Conservation (phyloP, 208 protist species). For the Wallacemonas sp. region DNA sequence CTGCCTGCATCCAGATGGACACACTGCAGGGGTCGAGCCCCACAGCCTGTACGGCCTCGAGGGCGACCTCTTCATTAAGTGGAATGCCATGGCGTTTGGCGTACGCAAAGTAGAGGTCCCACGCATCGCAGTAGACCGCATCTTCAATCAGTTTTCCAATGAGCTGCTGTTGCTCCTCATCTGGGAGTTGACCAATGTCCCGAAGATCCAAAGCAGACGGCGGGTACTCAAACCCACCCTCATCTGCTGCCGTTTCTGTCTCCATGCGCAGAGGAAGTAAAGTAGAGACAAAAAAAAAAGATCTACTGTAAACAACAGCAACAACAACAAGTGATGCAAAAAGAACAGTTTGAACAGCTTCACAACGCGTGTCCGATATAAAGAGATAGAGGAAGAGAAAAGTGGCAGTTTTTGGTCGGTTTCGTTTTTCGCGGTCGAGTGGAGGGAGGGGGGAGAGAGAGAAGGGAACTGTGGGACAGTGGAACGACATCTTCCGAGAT, state of each 20-base stretch:
- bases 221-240: constrained; percentile 49
- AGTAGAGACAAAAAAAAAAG: constrained; percentile 12
- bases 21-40: constrained; percentile 78
- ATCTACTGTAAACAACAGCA: not conserved
- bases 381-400: too few species aligned
- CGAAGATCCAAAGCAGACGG: constrained; percentile 52
- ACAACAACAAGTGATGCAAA: not conserved
- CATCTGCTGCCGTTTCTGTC: constrained; percentile 14
- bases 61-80: constrained; percentile 56
- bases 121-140: constrained; percentile 78
- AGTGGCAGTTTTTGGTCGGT: too few species aligned
- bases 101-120: constrained; percentile 78
- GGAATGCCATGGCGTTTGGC: constrained; percentile 42
- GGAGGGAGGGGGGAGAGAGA: too few species aligned
- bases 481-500: too few species aligned
- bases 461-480: too few species aligned
- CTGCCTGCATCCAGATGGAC: constrained; percentile 66
- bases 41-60: constrained; percentile 68
- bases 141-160: constrained; percentile 61
- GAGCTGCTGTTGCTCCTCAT: constrained; percentile 47
- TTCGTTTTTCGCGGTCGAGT: too few species aligned
- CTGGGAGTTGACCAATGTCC: constrained; percentile 47
- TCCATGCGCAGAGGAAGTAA: constrained; percentile 4
- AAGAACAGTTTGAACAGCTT: constrained; percentile 1
- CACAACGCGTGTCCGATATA: too few species aligned